Evolutionary conservation across 495 filamentous ascomycete genomes (phyloP).

Genomic region (Penicillium dipodomyicola): DNA sequence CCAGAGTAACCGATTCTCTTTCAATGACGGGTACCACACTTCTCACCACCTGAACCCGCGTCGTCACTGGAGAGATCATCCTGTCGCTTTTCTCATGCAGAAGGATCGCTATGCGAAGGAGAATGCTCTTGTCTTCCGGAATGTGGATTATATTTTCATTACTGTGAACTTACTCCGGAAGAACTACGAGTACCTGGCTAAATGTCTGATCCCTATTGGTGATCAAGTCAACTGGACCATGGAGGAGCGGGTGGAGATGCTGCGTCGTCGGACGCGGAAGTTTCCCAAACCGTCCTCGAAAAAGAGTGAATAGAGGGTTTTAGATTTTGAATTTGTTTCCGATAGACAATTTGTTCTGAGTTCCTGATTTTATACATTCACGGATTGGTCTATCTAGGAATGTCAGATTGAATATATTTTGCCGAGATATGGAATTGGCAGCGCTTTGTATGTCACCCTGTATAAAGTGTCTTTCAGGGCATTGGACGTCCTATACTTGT

Average conservation of each 20-base stretch:
- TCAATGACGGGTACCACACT: slow-evolving; percentile 77
- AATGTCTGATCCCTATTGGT: slow-evolving; percentile 65
- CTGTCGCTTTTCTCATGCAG: slow-evolving; percentile 60
- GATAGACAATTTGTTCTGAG: neutral
- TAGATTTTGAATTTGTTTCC: neutral
- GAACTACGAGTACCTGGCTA: slow-evolving; percentile 62
- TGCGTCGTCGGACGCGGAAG: slow-evolving; percentile 57
- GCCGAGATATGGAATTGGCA: too few species aligned
- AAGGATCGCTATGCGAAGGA: slow-evolving; percentile 58
- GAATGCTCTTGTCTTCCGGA: slow-evolving; percentile 65
- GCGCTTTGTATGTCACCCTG: too few species aligned
- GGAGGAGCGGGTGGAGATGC: slow-evolving; percentile 58
- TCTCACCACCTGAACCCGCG: slow-evolving; percentile 72
- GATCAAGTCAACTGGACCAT: slow-evolving; percentile 61
- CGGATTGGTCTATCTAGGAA: neutral
- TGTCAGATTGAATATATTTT: neutral
- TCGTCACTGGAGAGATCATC: slow-evolving; percentile 73
- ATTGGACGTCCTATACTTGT: too few species aligned
- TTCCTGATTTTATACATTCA: neutral
- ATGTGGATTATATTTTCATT: slow-evolving; percentile 70
- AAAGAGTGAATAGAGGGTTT: slow-evolving; percentile 25
- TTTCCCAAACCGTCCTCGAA: slow-evolving; percentile 58
- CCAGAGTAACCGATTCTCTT: slow-evolving; percentile 69
- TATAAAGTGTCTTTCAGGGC: too few species aligned
- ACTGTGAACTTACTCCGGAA: slow-evolving; percentile 58